Percentiles rank a stretch among this genome's conserved stretches.
Evolutionary conservation across 2,329 filamentous ascomycete species (phyloP).

Genomic region (Claviceps purpurea): DNA sequence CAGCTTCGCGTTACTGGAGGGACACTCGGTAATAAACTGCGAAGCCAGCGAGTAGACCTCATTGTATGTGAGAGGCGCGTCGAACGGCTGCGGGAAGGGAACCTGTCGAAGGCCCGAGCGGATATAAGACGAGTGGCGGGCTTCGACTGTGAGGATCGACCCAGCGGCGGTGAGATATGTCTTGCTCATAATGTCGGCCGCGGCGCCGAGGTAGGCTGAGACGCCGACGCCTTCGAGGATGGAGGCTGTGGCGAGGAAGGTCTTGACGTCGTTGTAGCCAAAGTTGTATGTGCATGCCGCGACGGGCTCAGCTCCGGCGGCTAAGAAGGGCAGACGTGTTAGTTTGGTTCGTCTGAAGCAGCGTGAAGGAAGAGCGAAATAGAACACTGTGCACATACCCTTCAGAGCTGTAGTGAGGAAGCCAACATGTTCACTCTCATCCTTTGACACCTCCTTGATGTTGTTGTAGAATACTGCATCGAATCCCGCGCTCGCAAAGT

Average conservation of each 20-base stretch:
- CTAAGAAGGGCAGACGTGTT: background rate
- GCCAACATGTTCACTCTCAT: slow-evolving; percentile 42
- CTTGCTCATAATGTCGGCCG: slow-evolving; percentile 43
- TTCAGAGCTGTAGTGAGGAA: slow-evolving; percentile 35
- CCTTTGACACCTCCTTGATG: slow-evolving; percentile 39
- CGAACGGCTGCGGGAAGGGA: slow-evolving; percentile 47
- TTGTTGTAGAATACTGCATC: slow-evolving; percentile 41
- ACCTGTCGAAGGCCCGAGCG: slow-evolving; percentile 32
- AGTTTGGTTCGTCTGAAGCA: too few species aligned
- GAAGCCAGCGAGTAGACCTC: slow-evolving; percentile 52
- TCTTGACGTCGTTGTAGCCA: slow-evolving; percentile 41
- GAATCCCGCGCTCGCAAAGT: slow-evolving; percentile 40
- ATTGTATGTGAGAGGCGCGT: slow-evolving; percentile 43
- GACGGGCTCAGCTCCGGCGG: slow-evolving; percentile 34
- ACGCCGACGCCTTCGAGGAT: slow-evolving; percentile 55
- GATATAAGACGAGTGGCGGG: slow-evolving; percentile 49
- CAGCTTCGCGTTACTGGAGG: slow-evolving; percentile 36
- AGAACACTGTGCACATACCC: slow-evolving; percentile 6
- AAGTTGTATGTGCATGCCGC: slow-evolving; percentile 44
- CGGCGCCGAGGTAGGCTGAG: slow-evolving; percentile 50
- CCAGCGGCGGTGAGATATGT: slow-evolving; percentile 46
- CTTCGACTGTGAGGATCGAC: slow-evolving; percentile 49
- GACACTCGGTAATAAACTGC: slow-evolving; percentile 46
- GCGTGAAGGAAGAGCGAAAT: too few species aligned
- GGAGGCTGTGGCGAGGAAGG: slow-evolving; percentile 46